phyloP scores from a whole-genome alignment of 176 grass and related monocot species.

The Paspalum vaginatum region DNA sequence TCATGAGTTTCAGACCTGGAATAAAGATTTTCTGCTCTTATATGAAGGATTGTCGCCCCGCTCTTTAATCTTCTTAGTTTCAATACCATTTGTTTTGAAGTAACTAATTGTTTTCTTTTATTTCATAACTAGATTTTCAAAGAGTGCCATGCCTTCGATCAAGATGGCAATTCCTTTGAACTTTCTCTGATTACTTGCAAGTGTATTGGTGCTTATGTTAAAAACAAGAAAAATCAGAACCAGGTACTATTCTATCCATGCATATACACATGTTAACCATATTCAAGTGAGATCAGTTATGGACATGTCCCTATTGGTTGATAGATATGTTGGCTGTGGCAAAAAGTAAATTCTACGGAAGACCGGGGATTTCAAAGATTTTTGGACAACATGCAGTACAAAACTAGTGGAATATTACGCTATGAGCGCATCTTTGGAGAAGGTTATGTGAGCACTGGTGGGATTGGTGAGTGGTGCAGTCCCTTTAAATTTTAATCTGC shows the following conservation, averaged over 20 bases:
- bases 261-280: conserved; percentile 14
- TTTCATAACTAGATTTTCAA: conserved; percentile 70
- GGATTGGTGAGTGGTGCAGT: conserved; percentile 59
- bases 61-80: neutral
- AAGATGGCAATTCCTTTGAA: conserved; percentile 73
- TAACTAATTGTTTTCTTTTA: conserved; percentile 13
- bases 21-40: neutral
- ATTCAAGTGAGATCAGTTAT: conserved; percentile 27
- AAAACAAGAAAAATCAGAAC: conserved; percentile 99
- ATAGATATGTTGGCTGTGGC: conserved; percentile 91
- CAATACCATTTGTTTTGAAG: conserved; percentile 11
- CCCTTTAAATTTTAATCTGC: neutral
- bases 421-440: conserved; percentile 93
- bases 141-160: conserved; percentile 69
- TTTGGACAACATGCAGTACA: conserved; percentile 98
- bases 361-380: conserved; percentile 88
- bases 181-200: conserved; percentile 87
- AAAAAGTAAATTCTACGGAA: conserved; percentile 82
- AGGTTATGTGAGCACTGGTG: conserved; percentile 96
- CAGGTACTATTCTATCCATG: conserved; percentile 59
- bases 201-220: conserved; percentile 93
- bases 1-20: neutral
- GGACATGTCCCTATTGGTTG: neutral
- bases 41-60: neutral
- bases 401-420: conserved; percentile 90